Evolutionary conservation across 345 rosid genomes (phyloP), one percentile per base, ranked within the genome.

Genomic region (Brassica carinata): DNA sequence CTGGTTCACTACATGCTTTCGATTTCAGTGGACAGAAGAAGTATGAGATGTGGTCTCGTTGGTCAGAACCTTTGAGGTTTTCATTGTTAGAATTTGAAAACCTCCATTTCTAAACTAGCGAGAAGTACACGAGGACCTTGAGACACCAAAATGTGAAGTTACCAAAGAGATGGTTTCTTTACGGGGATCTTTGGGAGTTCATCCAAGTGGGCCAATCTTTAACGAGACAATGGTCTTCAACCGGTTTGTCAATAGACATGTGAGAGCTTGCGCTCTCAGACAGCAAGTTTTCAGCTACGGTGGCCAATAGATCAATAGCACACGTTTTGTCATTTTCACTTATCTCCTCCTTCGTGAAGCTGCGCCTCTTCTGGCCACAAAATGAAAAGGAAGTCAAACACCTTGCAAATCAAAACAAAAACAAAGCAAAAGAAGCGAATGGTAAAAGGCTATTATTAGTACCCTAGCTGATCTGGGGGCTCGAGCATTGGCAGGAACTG

Each of bases 381-480:
- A 61, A 76, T 31, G 2, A 36, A 63, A 10, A 5, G 2, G 23
- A 30, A 30, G 63, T 48, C 18, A 66, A 8, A n/a, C 3, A 0
- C 13, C 19, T n/a, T 15, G 74, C 38, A 15, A 23, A 23, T 23
- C 26, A 23, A 23, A 23, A 36, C 1, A 40, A 79, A 79, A 62
- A 3, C 48, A 18, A 31, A 73, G 31, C 8, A 26, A 23, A 58
- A 17, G 13, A 65, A 3, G 27, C 1, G 5, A 48, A 43, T 14
- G 62, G n/a, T 27, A 63, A 31, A 33, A 81, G 71, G 67, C 62
- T 26, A 55, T 85, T 90, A 59, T 85, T 90, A 29, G 4, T 29
- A 96, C 99, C 88, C 97, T 87, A 67, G 90, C 88, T 51, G 99
- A 94, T 91, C 98, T 85, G 80, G 93, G 81, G 33, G 94, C 97